Evolutionary conservation across 2,329 filamentous ascomycete species (phyloP), one percentile per base, ranked within the genome.

Genomic region (Fusarium nodosum): DNA sequence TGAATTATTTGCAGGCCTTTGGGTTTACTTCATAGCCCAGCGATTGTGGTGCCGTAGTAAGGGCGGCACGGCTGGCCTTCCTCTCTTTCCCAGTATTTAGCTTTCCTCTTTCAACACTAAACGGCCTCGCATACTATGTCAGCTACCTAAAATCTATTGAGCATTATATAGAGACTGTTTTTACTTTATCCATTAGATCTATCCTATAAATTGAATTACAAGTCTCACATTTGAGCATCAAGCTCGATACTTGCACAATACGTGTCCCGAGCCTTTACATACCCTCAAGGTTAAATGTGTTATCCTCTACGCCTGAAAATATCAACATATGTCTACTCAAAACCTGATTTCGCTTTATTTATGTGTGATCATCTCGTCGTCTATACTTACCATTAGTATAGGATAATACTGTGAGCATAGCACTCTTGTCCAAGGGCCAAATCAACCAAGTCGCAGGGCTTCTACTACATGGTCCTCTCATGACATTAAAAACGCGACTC

Each of bases 351-450:
- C 11, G 16, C 31, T 15, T 1, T 5, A 36, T n/a, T 10, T 18
- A 4, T 18, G 4, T 20, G 3, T 20, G 6, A 1, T 20, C 2
- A 39, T 13, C 2, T 7, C 1, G 11, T 20, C 11, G 1, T 20
- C 3, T 22, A 2, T 22, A 13, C 7, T 13, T 11, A 7, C 13
- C 4, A 13, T 3, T 7, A 20, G 36, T 3, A 13, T 38, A 1
- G 3, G 1, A 4, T 12, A 4, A 20, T 6, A 7, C 12, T 15
- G 8, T 13, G 3, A 7, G 12, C 36, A 18, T 5, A 39, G 8
- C 12, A 20, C 5, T n/a, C 3, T 20, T 39, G 12, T 1, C 4
- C n/a, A 20, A 22, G n/a, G 13, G 12, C 4, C 11, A 6, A 39
- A 39, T 8, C 12, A 7, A 22, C 11, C n/a, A 13, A 13, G 10